Conservation (phyloP, 495 filamentous ascomycete genomes). For the Usnea hakonensis region DNA sequence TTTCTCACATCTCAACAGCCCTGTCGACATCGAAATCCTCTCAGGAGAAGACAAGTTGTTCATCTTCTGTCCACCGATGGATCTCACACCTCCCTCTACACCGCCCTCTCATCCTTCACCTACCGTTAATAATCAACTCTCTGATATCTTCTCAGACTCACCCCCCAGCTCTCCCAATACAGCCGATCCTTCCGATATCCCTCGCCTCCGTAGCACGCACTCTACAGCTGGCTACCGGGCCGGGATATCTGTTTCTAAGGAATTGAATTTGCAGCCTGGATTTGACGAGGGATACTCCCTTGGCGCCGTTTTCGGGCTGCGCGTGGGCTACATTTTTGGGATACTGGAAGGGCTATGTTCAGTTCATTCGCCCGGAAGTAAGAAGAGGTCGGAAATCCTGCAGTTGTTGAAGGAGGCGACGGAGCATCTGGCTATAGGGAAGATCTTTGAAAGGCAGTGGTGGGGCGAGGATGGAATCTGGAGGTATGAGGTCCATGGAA, state of each 20-base stretch:
- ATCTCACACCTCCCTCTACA: constrained; percentile 13
- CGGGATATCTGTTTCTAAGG: constrained; percentile 68
- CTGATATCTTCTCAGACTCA: constrained; percentile 24
- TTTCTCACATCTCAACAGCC: background rate
- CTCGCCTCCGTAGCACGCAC: constrained; percentile 66
- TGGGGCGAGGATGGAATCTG: constrained; percentile 56
- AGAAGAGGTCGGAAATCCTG: constrained; percentile 31
- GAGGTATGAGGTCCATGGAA: constrained; percentile 46
- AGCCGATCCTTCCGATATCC: constrained; percentile 55
- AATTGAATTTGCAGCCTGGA: constrained; percentile 61
- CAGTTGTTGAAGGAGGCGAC: constrained; percentile 45
- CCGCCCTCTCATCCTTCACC: constrained; percentile 11
- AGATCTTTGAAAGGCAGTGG: constrained; percentile 54
- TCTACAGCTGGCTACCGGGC: constrained; percentile 85
- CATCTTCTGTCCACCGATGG: background rate
- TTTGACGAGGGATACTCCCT: constrained; percentile 84
- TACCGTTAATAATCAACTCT: constrained; percentile 7
- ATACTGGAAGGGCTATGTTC: constrained; percentile 56
- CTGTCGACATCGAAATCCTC: background rate
- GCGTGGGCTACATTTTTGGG: constrained; percentile 63
- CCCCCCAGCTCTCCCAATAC: constrained; percentile 14
- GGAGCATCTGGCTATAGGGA: constrained; percentile 51
- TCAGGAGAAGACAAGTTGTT: background rate
- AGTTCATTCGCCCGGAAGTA: constrained; percentile 25
- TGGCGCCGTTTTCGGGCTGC: constrained; percentile 68